phyloP scores from a whole-genome alignment of 305 asterid genomes.

The Solanum hybrid region DNA sequence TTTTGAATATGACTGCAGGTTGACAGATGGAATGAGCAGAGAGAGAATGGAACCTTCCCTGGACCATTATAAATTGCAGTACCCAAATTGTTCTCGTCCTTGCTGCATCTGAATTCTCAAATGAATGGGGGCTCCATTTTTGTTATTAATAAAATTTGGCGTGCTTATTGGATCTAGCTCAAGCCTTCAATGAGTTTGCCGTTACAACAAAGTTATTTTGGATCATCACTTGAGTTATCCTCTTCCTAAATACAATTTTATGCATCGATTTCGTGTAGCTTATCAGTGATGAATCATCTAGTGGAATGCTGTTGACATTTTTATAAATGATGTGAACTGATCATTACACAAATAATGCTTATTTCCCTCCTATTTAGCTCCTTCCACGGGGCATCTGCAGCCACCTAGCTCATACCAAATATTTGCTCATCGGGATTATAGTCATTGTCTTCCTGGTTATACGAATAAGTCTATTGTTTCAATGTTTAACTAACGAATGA shows the following conservation, averaged over 20 bases:
- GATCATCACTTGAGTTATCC: neutral
- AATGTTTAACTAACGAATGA: neutral
- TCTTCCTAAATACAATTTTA: neutral
- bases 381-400: neutral
- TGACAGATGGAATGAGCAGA: conserved; percentile 45
- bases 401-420: neutral
- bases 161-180: neutral
- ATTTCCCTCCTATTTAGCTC: neutral
- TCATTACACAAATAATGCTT: neutral
- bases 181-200: neutral
- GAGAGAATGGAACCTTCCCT: conserved; percentile 46
- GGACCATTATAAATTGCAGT: conserved; percentile 34
- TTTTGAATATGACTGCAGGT: conserved; percentile 52
- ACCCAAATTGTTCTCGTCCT: neutral
- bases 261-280: neutral
- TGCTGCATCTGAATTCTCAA: conserved; percentile 6
- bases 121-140: neutral
- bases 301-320: neutral
- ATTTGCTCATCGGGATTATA: neutral
- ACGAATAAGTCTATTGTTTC: neutral
- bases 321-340: neutral
- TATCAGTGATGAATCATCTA: neutral
- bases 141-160: conserved; percentile 2
- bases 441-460: neutral
- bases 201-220: neutral